phyloP scores from a whole-genome alignment of 306 rosid genomes.

The Leucaena leucocephala region DNA sequence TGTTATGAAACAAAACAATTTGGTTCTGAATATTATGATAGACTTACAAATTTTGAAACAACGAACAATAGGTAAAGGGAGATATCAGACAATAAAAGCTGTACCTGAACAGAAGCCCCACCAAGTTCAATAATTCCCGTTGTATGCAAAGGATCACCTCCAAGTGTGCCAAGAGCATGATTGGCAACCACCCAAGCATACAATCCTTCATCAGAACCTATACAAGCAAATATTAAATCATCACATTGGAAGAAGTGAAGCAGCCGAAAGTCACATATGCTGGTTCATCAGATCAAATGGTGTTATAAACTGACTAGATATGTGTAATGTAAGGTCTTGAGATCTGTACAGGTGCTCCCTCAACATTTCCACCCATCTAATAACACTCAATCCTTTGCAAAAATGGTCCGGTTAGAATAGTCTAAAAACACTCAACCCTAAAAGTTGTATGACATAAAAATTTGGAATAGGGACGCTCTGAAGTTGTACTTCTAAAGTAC shows the following conservation, averaged over 20 bases:
- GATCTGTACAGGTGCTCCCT: constrained; percentile 12
- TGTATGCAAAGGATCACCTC: constrained; percentile 64
- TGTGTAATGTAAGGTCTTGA: background rate
- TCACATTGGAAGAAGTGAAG: background rate
- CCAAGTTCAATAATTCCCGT: constrained; percentile 74
- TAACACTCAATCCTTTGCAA: background rate
- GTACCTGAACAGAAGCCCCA: constrained; percentile 78
- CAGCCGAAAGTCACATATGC: background rate
- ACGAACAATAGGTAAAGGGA: background rate
- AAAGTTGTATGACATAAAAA: background rate
- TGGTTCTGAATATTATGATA: background rate
- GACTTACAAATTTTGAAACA: background rate
- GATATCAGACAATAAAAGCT: background rate
- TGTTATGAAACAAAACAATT: background rate
- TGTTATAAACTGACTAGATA: background rate
- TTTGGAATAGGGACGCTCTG: background rate
- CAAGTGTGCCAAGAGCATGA: constrained; percentile 70
- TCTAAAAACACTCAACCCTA: no score
- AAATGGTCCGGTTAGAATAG: no score
- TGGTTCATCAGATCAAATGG: background rate
- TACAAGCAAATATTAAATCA: background rate
- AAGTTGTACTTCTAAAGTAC: background rate
- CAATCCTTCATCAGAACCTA: constrained; percentile 23
- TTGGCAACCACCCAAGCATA: constrained; percentile 64
- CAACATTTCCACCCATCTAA: constrained; percentile 12